Base-by-base conservation (phyloP, 441 rosid species). In the Adansonia grandidieri region DNA sequence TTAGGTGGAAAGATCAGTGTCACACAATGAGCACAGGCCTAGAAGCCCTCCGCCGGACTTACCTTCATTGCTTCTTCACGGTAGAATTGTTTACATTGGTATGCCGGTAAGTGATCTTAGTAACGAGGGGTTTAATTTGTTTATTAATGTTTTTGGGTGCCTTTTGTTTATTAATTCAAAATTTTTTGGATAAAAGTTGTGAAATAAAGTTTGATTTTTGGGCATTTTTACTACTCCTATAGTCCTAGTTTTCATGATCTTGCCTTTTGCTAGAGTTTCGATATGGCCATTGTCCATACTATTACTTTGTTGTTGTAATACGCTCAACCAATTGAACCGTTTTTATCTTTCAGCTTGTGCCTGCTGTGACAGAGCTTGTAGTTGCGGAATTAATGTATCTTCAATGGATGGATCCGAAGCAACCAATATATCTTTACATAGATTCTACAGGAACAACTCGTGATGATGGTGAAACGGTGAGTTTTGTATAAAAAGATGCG, bases 361-460 rank as follows among this genome's bases (percentile, higher is more conserved):
- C 97, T 53, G 95, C 92, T 3, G 97, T 93, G 48, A 85, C 95
- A 0, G 98, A 95, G 88, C 91, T 93, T 7, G 84, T 93, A 37
- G 82, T 93, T 40, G 96, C 92, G 0, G 90, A 95, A 74, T 75
- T 95, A 63, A 88, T 95, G 93, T 92, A 90, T 85, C 87, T 95
- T 83, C 96, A 91, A 80, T 92, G 91, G 90, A 68, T 74, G 84
- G 94, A 92, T 84, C 89, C 92, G 4, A 88, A 90, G 67, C 86
- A 78, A 76, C 98, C 98, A 0, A 89, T 95, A 2, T 91, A 89
- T 77, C 61, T 93, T 71, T 91, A 92, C 81, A 88, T 95, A 74
- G 92, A 92, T 81, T 95, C 97, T 48, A 92, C 98, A 0, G 98
- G 98, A 81, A 93, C 97, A 1, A 86, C 97, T 77, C 92, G 93